Conservation (phyloP, 441 rosid genomes). For the Pelargonium australe region DNA sequence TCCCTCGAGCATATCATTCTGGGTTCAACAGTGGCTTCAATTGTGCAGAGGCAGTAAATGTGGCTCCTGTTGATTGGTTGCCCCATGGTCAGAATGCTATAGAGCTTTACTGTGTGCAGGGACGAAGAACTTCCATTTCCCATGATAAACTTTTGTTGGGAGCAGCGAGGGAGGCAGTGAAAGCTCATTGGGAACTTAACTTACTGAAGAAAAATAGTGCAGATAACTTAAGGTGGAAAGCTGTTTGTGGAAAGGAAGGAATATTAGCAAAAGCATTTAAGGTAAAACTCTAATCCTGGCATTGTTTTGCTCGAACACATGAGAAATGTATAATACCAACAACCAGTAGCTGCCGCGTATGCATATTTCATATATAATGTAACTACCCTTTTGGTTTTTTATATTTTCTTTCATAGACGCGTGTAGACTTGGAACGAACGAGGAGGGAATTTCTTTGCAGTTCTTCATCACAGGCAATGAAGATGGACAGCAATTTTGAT, state of each 20-base stretch:
- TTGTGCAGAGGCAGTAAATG: slow-evolving; percentile 99
- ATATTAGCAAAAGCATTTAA: slow-evolving; percentile 73
- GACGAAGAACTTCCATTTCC: slow-evolving; percentile 92
- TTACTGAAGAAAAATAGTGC: slow-evolving; percentile 66
- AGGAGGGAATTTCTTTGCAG: slow-evolving; percentile 62
- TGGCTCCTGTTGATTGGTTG: slow-evolving; percentile 98
- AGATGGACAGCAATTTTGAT: slow-evolving; percentile 91
- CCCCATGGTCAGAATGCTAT: slow-evolving; percentile 96
- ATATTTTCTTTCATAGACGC: slow-evolving; percentile 41
- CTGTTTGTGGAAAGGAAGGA: slow-evolving; percentile 80
- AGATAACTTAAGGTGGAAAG: slow-evolving; percentile 86
- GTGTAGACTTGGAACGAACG: slow-evolving; percentile 72
- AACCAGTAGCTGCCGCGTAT: not conserved
- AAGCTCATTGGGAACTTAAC: slow-evolving; percentile 92
- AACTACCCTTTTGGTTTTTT: slow-evolving; percentile 13
- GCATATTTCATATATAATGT: not conserved
- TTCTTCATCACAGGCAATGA: slow-evolving; percentile 47
- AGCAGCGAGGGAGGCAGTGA: slow-evolving; percentile 98
- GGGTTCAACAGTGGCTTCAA: slow-evolving; percentile 97
- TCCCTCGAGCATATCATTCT: slow-evolving; percentile 98
- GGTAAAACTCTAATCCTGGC: slow-evolving; percentile 35
- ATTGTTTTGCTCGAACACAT: not conserved
- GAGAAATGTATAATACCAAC: not conserved
- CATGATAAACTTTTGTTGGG: slow-evolving; percentile 97
- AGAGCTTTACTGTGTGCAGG: slow-evolving; percentile 81